These are phyloP conservation scores for Mycena chlorophos DNA, from an alignment of 768 basidiomycete species.

Conservation along the genomic window DNA sequence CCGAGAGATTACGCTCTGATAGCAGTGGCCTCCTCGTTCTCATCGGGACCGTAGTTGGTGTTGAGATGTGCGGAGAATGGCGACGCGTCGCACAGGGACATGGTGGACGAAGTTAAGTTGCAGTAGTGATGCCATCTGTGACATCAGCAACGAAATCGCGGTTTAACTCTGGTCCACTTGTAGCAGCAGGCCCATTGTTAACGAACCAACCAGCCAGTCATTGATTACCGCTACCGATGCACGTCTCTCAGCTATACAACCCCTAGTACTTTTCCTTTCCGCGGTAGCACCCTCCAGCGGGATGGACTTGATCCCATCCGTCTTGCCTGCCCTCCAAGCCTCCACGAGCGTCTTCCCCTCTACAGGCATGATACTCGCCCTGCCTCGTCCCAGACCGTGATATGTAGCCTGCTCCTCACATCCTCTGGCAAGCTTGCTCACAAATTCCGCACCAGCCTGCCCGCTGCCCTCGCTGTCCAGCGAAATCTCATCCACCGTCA, in stretches of 20 bases:
- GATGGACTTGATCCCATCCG: constrained; percentile 28
- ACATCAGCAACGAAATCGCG: too few species aligned
- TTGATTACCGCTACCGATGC: too few species aligned
- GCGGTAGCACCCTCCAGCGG: constrained; percentile 28
- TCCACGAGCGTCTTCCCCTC: constrained; percentile 72
- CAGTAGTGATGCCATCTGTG: too few species aligned
- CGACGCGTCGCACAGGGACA: too few species aligned
- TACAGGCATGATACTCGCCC: constrained; percentile 50
- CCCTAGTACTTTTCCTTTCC: constrained; percentile 16
- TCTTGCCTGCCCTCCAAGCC: constrained; percentile 44
- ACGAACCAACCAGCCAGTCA: too few species aligned
- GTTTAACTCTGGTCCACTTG: too few species aligned
- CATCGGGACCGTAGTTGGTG: too few species aligned
- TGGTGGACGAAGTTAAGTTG: too few species aligned
- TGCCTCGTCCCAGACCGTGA: constrained; percentile 82
- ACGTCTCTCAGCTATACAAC: constrained; percentile 8
- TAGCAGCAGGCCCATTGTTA: too few species aligned
- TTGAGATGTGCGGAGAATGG: too few species aligned
- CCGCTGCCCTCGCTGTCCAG: constrained; percentile 29
- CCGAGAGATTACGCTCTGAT: too few species aligned
- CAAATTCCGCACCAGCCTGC: constrained; percentile 47
- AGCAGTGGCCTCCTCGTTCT: too few species aligned
- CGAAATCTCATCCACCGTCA: constrained; percentile 63
- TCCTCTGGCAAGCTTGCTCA: constrained; percentile 47
- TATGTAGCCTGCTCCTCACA: constrained; percentile 61